Evolutionary conservation across 352 stramenopile genomes (phyloP).

Genomic region (Pelagophyceae sp.): DNA sequence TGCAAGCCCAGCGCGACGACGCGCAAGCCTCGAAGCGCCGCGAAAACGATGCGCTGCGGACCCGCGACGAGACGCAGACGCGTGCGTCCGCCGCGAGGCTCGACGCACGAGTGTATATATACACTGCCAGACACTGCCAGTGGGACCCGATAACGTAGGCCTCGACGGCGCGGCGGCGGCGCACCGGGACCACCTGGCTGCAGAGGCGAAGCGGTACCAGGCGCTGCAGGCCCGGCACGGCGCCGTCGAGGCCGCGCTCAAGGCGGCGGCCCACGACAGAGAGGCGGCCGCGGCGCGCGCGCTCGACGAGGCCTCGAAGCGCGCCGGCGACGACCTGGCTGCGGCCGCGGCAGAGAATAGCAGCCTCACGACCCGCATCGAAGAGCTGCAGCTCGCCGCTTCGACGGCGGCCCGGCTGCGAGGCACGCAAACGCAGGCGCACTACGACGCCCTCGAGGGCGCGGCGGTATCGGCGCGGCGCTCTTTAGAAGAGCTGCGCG

Average conservation of each 20-base stretch:
- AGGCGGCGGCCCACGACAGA: not conserved
- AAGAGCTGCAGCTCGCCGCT: too few species aligned
- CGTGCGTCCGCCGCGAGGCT: not conserved
- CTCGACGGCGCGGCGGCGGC: too few species aligned
- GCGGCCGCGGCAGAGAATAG: not conserved
- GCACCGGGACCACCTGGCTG: not conserved
- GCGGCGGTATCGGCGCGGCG: too few species aligned
- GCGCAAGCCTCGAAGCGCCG: not conserved
- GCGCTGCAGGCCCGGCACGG: not conserved
- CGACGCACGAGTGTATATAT: not conserved
- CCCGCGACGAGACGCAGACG: not conserved
- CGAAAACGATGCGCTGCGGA: too few species aligned
- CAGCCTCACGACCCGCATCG: too few species aligned
- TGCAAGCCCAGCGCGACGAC: not conserved
- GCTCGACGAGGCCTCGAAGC: not conserved
- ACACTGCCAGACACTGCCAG: not conserved
- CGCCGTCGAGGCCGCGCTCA: too few species aligned
- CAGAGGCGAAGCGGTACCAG: not conserved
- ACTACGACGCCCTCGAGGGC: too few species aligned
- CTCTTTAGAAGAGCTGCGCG: too few species aligned
- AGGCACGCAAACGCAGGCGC: too few species aligned
- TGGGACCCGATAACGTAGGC: not conserved
- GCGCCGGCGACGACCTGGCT: not conserved
- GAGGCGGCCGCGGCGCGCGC: too few species aligned
- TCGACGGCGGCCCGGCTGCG: too few species aligned